Evolutionary conservation across 495 filamentous ascomycete genomes (phyloP).

Genomic region (Cairneyella variabilis): DNA sequence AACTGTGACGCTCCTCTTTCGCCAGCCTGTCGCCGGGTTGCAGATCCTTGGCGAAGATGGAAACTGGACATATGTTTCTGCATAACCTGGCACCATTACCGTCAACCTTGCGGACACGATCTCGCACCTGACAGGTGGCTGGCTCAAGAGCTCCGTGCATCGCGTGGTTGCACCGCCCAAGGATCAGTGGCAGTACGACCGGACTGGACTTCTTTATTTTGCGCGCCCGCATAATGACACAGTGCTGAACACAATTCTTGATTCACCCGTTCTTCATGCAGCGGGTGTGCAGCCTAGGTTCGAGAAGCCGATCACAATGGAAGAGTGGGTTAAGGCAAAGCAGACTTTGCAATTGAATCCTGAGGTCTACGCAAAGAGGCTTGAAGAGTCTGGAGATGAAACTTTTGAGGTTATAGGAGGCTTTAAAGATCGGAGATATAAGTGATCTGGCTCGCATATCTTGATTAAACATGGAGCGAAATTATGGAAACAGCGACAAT

Average conservation of each 20-base stretch:
- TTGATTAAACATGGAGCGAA: too few relatives aligned
- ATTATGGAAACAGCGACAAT: too few relatives aligned
- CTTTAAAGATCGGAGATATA: constrained; percentile 12
- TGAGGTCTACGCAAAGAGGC: constrained; percentile 37
- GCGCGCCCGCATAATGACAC: constrained; percentile 37
- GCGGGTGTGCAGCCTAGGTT: constrained; percentile 25
- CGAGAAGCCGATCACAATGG: constrained; percentile 31
- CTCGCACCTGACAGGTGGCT: constrained; percentile 43
- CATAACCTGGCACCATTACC: constrained; percentile 47
- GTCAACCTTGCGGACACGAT: constrained; percentile 49
- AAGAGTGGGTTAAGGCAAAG: constrained; percentile 34
- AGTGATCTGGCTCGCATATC: too few relatives aligned
- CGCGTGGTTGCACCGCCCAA: constrained; percentile 46
- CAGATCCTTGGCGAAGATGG: constrained; percentile 42
- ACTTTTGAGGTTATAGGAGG: constrained; percentile 16
- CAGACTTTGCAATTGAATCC: constrained; percentile 41
- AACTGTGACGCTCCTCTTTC: constrained; percentile 49
- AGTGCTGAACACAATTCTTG: constrained; percentile 37
- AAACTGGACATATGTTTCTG: constrained; percentile 42
- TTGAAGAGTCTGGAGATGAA: constrained; percentile 23
- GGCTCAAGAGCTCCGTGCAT: constrained; percentile 48
- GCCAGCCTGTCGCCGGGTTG: constrained; percentile 51
- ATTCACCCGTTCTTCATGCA: constrained; percentile 26
- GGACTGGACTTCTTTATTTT: constrained; percentile 47
- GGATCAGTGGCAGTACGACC: constrained; percentile 44